phyloP scores from a whole-genome alignment of 2,329 filamentous ascomycete genomes.

The Colletotrichum sp. region DNA sequence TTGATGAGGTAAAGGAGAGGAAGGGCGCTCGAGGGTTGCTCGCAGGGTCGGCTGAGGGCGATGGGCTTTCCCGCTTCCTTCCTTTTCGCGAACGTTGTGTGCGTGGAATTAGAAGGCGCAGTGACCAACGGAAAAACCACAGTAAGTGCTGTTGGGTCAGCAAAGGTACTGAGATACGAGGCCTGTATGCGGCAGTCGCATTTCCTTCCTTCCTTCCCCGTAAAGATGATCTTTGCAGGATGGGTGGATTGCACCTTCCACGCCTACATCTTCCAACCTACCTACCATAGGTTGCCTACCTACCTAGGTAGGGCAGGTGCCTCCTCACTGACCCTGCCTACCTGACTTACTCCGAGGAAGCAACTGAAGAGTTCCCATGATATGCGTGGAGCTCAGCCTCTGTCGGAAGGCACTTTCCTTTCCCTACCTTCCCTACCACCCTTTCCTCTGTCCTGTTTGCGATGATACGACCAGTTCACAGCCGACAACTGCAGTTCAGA shows the following conservation, averaged over 20 bases:
- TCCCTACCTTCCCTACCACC: neutral
- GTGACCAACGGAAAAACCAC: neutral
- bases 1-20: neutral
- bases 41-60: neutral
- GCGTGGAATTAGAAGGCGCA: neutral
- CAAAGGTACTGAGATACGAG: neutral
- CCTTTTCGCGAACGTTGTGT: neutral
- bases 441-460: neutral
- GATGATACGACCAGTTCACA: neutral
- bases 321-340: neutral
- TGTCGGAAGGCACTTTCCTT: neutral
- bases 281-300: neutral
- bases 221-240: neutral
- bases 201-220: neutral
- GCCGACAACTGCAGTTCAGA: neutral
- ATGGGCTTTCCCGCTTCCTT: neutral
- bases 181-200: neutral
- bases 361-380: neutral
- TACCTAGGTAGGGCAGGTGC: neutral
- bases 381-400: neutral
- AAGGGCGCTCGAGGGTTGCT: neutral
- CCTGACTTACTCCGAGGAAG: neutral
- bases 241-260: neutral
- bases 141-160: neutral
- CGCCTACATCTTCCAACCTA: neutral